Evolutionary conservation across 1,284 basidiomycete species (phyloP), one percentile per base, ranked within the genome.

Genomic region (Melampsora occidentalis): DNA sequence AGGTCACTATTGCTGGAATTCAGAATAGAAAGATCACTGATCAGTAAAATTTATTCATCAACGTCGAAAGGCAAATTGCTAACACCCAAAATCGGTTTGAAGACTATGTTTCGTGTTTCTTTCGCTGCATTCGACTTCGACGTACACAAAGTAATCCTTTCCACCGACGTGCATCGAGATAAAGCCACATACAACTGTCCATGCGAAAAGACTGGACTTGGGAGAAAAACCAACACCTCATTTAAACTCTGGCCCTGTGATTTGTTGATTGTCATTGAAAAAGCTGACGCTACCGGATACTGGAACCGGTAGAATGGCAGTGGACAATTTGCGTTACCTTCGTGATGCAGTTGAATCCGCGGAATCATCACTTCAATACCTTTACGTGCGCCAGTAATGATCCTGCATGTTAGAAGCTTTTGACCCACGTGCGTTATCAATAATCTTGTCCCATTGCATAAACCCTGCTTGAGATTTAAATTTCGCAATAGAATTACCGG

Each of bases 261-360:
- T 46, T 71, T 71, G 35, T 71, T 71, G 4, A 71, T 62, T 2
- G 53, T 71, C 28, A 62, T 39, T 12, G 57, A 33, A 71, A 71
- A 71, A 7, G 69, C 69, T 18, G 62, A 9, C 2, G 53, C 7
- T 5, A 71, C n/a, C 1, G 69, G 69, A 12, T 61, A 42, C n/a
- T n/a, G n/a, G n/a, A n/a, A n/a, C n/a, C 53, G 28, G 4, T 20
- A 20, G 20, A 70, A 46, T 7, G 28, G 5, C 2, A 62, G 9
- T 14, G 25, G 35, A 25, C 28, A 62, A n/a, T 28, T 28, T n/a
- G 1, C 5, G 14, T 73, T 48, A 2, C 46, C 42, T 16, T 65
- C 28, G 22, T 65, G 53, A 18, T 20, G 53, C 5, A 73, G 18
- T 6, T 3, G 18, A 10, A 73, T 51, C 16, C 48, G 63, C 0